Conservation (phyloP, 257 asterid genomes). For the Orobanche coerulescens region DNA sequence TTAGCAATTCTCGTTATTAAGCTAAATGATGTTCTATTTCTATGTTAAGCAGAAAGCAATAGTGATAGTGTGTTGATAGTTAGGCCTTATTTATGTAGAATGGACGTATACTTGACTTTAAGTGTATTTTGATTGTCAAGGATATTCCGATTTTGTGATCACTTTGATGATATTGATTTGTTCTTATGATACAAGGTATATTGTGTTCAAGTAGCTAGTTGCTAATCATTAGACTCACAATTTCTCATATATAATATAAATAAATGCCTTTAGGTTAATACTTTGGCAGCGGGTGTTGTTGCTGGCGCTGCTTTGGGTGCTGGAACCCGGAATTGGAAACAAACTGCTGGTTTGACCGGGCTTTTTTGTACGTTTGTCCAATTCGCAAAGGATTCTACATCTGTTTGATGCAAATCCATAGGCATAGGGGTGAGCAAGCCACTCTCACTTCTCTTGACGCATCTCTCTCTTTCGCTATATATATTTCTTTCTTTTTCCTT, state of each 20-base stretch:
- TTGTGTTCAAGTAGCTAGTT: not conserved
- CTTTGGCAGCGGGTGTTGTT: slow-evolving; percentile 63
- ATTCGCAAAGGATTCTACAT: slow-evolving; percentile 36
- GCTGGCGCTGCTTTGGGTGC: slow-evolving; percentile 80
- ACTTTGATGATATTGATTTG: not conserved
- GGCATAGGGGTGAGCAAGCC: slow-evolving; percentile 16
- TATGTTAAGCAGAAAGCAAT: no score
- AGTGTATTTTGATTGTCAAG: not conserved
- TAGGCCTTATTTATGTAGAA: not conserved
- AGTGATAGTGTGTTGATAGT: not conserved
- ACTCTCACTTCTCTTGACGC: not conserved
- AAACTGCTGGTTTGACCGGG: slow-evolving; percentile 65
- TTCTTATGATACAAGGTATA: not conserved
- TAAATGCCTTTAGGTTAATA: slow-evolving; percentile 44
- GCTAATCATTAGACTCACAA: slow-evolving; percentile 2
- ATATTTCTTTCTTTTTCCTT: no score
- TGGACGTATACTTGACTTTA: no score
- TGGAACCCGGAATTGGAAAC: slow-evolving; percentile 80
- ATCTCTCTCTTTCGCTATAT: no score
- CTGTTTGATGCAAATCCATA: slow-evolving; percentile 21
- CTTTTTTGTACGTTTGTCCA: slow-evolving; percentile 49
- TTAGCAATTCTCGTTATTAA: not conserved
- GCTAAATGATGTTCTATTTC: not conserved
- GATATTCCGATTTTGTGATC: not conserved
- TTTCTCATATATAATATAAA: not conserved